A percentile compares a stretch with the other conserved stretches of the same genome.
phyloP scores from a whole-genome alignment of 352 stramenopile species.

The Phytophthora hibernalis region DNA sequence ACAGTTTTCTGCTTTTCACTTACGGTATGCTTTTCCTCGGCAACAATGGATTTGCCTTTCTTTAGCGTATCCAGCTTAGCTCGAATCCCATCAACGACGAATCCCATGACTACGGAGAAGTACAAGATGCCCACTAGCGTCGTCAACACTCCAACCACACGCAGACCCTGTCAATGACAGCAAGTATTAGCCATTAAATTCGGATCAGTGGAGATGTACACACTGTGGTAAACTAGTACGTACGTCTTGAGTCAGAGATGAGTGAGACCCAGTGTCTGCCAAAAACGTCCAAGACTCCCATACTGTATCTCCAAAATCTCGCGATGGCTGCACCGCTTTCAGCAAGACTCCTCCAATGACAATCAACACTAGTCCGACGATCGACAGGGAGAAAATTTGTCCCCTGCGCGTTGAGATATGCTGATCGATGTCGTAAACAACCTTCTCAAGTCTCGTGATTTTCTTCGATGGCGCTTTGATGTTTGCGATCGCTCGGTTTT shows the following conservation, averaged over 20 bases:
- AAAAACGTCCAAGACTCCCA: conserved; percentile 72
- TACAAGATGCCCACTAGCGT: conserved; percentile 80
- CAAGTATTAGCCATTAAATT: not conserved
- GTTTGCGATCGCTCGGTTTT: conserved; percentile 23
- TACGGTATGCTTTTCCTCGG: conserved; percentile 79
- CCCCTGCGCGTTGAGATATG: conserved; percentile 67
- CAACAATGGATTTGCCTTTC: conserved; percentile 82
- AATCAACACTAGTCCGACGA: conserved; percentile 52
- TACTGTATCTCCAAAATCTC: conserved; percentile 44
- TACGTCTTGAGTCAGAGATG: conserved; percentile 36
- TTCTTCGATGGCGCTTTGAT: conserved; percentile 11
- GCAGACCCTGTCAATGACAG: conserved; percentile 37
- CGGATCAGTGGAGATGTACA: not conserved
- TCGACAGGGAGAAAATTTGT: conserved; percentile 52
- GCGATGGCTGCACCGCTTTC: conserved; percentile 38
- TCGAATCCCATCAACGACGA: conserved; percentile 86
- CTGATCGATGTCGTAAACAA: conserved; percentile 55
- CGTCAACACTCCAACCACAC: conserved; percentile 60
- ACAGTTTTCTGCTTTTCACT: not conserved
- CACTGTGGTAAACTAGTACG: not conserved
- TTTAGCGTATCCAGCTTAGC: conserved; percentile 88
- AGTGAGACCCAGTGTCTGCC: conserved; percentile 60
- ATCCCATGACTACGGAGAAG: conserved; percentile 89
- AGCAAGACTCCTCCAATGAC: conserved; percentile 49
- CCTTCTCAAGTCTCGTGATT: conserved; percentile 41